Conservation (phyloP, 2,329 filamentous ascomycete species). For the Metarhizium anisopliae region DNA sequence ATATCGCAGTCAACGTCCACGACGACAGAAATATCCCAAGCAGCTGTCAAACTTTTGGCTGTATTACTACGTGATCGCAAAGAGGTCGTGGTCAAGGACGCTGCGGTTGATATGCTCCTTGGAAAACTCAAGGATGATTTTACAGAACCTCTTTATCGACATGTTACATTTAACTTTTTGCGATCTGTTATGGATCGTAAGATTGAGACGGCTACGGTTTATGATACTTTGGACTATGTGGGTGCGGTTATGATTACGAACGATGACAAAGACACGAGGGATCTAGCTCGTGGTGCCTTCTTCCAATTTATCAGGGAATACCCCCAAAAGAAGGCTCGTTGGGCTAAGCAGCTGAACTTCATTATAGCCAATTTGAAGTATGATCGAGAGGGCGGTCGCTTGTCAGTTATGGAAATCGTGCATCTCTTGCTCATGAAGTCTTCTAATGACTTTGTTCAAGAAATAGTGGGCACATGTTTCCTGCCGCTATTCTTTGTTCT, state of each 20-base stretch:
- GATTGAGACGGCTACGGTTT: slow-evolving; percentile 77
- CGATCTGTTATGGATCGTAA: slow-evolving; percentile 78
- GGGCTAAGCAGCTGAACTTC: slow-evolving; percentile 83
- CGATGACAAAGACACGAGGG: slow-evolving; percentile 78
- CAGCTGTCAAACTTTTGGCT: slow-evolving; percentile 79
- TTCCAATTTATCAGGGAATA: slow-evolving; percentile 93
- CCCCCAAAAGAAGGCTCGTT: slow-evolving; percentile 81
- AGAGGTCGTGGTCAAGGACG: slow-evolving; percentile 68
- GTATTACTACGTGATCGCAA: slow-evolving; percentile 75
- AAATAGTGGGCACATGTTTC: slow-evolving; percentile 74
- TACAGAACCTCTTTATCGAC: slow-evolving; percentile 85
- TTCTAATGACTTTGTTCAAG: slow-evolving; percentile 70
- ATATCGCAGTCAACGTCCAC: slow-evolving; percentile 71
- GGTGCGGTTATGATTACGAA: slow-evolving; percentile 94
- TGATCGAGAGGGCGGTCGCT: slow-evolving; percentile 74
- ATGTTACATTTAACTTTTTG: slow-evolving; percentile 90
- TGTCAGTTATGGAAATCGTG: slow-evolving; percentile 89
- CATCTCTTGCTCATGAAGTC: slow-evolving; percentile 82
- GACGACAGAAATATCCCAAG: slow-evolving; percentile 75
- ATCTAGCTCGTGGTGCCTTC: slow-evolving; percentile 81
- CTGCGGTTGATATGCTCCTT: slow-evolving; percentile 73
- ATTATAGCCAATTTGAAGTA: slow-evolving; percentile 88
- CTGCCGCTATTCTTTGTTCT: slow-evolving; percentile 77
- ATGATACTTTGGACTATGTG: slow-evolving; percentile 84
- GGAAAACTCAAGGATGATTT: slow-evolving; percentile 78